phyloP scores from a whole-genome alignment of 2,329 filamentous ascomycete genomes.

The Podosphaera aphanis region DNA sequence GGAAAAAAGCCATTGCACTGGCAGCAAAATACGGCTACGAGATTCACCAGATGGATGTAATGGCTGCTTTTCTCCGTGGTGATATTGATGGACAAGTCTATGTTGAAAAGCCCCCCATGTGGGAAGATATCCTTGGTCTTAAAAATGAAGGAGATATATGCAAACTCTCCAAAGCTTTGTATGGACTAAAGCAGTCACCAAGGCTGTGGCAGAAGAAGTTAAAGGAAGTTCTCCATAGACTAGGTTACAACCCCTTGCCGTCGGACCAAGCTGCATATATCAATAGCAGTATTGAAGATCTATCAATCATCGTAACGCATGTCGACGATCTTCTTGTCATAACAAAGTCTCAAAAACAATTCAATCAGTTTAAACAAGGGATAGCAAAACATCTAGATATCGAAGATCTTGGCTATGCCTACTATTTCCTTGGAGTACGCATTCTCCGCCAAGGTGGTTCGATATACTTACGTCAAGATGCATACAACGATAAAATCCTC shows the following conservation, averaged over 20 bases:
- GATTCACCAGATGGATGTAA: conserved; percentile 1
- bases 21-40: background rate
- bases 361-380: background rate
- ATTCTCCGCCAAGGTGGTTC: background rate
- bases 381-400: background rate
- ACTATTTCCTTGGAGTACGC: background rate
- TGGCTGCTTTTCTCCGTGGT: background rate
- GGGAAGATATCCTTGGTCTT: too few species aligned
- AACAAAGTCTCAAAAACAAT: background rate
- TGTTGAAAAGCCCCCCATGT: conserved; percentile 1
- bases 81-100: background rate
- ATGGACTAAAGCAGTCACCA: conserved; percentile 1
- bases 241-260: too few species aligned
- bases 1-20: background rate
- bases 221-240: too few species aligned
- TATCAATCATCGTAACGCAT: background rate
- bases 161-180: background rate
- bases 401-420: background rate
- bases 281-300: background rate
- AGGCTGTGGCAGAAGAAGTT: conserved; percentile 1
- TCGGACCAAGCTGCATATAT: too few species aligned
- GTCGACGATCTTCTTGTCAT: background rate
- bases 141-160: conserved; percentile 1
- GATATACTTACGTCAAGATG: background rate
- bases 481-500: background rate